Evolutionary conservation across 805 yeast species (phyloP).

Genomic region (Maudiozyma saulgeensis): DNA sequence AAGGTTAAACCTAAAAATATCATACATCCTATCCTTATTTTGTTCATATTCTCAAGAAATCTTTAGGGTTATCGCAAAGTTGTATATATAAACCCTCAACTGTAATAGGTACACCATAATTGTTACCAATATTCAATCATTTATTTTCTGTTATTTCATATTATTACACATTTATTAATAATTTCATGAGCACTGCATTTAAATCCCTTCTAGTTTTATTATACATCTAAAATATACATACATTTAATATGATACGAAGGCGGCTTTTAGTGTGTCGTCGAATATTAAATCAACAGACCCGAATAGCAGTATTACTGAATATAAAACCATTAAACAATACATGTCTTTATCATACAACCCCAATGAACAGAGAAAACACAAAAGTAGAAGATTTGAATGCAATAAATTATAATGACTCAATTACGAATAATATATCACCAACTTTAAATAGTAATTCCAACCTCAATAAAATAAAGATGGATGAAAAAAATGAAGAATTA

Average conservation of each 20-base stretch:
- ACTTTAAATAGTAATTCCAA: background rate
- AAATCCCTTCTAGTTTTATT: background rate
- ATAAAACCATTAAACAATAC: background rate
- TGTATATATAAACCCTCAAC: too few species aligned
- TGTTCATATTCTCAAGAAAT: too few species aligned
- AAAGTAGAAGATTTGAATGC: background rate
- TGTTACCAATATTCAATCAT: too few species aligned
- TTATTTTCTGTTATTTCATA: background rate
- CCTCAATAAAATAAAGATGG: background rate
- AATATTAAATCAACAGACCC: background rate
- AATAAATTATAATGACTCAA: background rate
- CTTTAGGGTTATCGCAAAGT: too few species aligned
- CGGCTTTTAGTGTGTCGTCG: background rate
- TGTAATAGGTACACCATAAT: too few species aligned
- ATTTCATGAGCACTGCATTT: background rate
- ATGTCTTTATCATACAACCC: background rate
- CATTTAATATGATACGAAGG: slow-evolving; percentile 3
- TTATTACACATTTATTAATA: background rate
- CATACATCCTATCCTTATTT: too few species aligned
- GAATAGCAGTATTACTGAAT: background rate
- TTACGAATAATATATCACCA: background rate
- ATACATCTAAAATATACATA: background rate
- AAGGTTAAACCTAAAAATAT: too few species aligned
- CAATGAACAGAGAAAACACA: background rate
- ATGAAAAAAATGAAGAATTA: slow-evolving; percentile 3